Conservation (phyloP, 306 rosid genomes). For the Vachellia pachyceras region DNA sequence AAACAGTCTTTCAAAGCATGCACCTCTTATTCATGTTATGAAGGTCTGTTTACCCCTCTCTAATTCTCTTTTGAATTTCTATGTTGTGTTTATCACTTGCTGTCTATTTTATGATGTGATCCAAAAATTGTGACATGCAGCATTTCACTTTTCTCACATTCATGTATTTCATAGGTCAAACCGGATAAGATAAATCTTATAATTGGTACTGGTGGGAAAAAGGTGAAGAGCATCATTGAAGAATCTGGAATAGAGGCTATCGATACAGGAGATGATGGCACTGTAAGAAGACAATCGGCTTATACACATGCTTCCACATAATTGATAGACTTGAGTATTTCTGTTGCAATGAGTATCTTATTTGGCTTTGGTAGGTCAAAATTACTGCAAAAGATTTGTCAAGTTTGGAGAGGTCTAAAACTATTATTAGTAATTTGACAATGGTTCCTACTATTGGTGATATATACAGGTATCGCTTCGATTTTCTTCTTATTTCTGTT, state of each 20-base stretch:
- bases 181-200: conserved; percentile 82
- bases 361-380: conserved; percentile 78
- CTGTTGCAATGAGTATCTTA: conserved; percentile 20
- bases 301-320: conserved; percentile 7
- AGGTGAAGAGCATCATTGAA: conserved; percentile 92
- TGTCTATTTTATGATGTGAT: conserved; percentile 10
- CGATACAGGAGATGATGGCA: conserved; percentile 82
- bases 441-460: conserved; percentile 95
- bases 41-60: conserved; percentile 67
- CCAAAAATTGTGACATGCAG: conserved; percentile 32
- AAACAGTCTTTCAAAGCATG: conserved; percentile 73
- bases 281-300: conserved; percentile 58
- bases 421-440: conserved; percentile 80
- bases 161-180: conserved; percentile 58
- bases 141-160: conserved; percentile 37
- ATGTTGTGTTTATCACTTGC: not conserved
- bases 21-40: conserved; percentile 91
- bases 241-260: conserved; percentile 88
- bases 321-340: conserved; percentile 25
- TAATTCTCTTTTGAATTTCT: not conserved
- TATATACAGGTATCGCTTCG: conserved; percentile 69
- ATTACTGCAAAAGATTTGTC: conserved; percentile 79
- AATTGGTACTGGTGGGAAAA: conserved; percentile 96
- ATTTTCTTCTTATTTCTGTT: conserved; percentile 21
- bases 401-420: conserved; percentile 84